Evolutionary conservation across 2,329 filamentous ascomycete species (phyloP).

Genomic region (Neoarthrinium moseri): DNA sequence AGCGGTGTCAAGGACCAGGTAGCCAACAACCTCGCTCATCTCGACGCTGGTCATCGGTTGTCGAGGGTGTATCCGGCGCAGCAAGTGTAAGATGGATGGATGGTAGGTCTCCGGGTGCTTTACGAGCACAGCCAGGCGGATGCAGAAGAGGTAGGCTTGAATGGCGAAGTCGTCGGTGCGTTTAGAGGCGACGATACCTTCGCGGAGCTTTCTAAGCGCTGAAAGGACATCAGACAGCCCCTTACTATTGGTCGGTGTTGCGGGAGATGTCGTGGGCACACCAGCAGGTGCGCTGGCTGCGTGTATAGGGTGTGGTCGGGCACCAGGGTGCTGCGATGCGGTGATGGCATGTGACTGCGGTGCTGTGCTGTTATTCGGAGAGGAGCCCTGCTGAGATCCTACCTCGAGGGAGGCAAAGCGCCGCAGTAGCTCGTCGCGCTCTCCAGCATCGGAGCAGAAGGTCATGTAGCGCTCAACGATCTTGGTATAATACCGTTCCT

Average conservation of each 20-base stretch:
- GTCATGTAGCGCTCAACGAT: slow-evolving; percentile 88
- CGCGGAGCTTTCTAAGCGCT: slow-evolving; percentile 86
- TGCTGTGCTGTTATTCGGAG: slow-evolving; percentile 7
- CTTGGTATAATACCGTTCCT: slow-evolving; percentile 82
- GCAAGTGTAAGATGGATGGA: slow-evolving; percentile 77
- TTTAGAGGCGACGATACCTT: slow-evolving; percentile 79
- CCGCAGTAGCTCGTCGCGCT: slow-evolving; percentile 69
- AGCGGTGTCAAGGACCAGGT: slow-evolving; percentile 83
- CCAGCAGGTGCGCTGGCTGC: slow-evolving; percentile 9
- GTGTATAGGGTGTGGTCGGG: slow-evolving; percentile 17
- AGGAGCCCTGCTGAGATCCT: slow-evolving; percentile 17
- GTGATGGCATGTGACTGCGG: slow-evolving; percentile 3
- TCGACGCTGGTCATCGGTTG: slow-evolving; percentile 71
- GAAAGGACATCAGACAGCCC: slow-evolving; percentile 74
- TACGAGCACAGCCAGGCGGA: slow-evolving; percentile 77
- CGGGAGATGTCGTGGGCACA: slow-evolving; percentile 4
- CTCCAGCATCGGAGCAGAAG: slow-evolving; percentile 75
- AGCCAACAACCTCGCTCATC: slow-evolving; percentile 74
- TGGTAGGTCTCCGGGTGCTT: slow-evolving; percentile 87
- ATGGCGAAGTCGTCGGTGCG: slow-evolving; percentile 78
- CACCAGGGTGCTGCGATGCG: slow-evolving; percentile 13
- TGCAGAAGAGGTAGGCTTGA: slow-evolving; percentile 89
- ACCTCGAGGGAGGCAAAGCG: slow-evolving; percentile 68
- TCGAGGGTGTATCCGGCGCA: slow-evolving; percentile 67
- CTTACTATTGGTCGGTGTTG: slow-evolving; percentile 44